A percentile compares a stretch with the other conserved stretches of the same genome.
Evolutionary conservation across 352 stramenopile species (phyloP).

Genomic region (Phytophthora cactorum): DNA sequence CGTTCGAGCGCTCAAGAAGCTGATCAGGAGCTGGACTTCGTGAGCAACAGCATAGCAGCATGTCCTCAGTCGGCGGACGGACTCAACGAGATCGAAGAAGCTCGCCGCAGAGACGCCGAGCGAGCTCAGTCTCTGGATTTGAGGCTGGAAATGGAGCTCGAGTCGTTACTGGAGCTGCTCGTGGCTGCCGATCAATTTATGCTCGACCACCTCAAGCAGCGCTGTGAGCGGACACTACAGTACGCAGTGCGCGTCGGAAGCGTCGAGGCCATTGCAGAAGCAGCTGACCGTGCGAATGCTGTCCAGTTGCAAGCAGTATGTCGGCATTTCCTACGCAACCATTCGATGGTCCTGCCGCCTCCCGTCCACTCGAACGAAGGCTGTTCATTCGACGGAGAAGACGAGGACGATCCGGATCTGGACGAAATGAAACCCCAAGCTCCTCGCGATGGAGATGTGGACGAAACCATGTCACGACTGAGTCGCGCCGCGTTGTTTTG

Average conservation of each 20-base stretch:
- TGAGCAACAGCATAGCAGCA: conserved; percentile 33
- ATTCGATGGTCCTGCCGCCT: conserved; percentile 30
- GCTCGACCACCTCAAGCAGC: conserved; percentile 96
- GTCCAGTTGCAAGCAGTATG: conserved; percentile 92
- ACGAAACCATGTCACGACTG: conserved; percentile 17
- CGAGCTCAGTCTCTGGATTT: conserved; percentile 22
- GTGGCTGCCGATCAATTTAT: conserved; percentile 96
- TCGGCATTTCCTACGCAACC: conserved; percentile 92
- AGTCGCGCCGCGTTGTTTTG: conserved; percentile 30
- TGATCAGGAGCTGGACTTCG: conserved; percentile 17
- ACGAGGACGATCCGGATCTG: conserved; percentile 18
- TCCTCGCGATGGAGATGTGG: conserved; percentile 19
- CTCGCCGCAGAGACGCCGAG: conserved; percentile 18
- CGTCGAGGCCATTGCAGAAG: conserved; percentile 87
- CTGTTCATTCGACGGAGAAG: conserved; percentile 26
- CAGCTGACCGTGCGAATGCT: conserved; percentile 92
- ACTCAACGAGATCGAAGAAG: conserved; percentile 42
- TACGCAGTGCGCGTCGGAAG: conserved; percentile 83
- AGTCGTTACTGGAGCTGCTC: conserved; percentile 88
- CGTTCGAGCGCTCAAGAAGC: conserved; percentile 21
- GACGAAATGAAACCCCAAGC: conserved; percentile 23
- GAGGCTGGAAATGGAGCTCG: conserved; percentile 54
- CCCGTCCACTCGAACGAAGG: conserved; percentile 10
- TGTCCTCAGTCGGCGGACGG: conserved; percentile 33
- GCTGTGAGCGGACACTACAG: conserved; percentile 89